A percentile compares a stretch with the other conserved stretches of the same genome.
phyloP scores from a whole-genome alignment of 345 rosid genomes.

The Gossypium bickii region DNA sequence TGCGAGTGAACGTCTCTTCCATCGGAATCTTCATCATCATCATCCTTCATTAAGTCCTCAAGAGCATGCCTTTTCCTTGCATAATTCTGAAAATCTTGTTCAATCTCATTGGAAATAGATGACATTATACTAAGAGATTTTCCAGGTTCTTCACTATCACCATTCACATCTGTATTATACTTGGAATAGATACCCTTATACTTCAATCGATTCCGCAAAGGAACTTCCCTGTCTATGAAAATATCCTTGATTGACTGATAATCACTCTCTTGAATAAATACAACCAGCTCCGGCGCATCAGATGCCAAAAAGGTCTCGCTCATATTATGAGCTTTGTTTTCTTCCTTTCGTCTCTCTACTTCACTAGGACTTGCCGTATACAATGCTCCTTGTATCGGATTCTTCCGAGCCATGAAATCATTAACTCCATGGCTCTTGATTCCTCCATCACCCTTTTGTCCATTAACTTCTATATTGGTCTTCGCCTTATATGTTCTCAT shows the following conservation, averaged over 20 bases:
- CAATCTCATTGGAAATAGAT: slow-evolving; percentile 17
- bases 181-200: slow-evolving; percentile 1
- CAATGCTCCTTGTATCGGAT: background rate
- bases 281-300: slow-evolving; percentile 28
- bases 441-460: background rate
- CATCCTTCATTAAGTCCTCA: background rate
- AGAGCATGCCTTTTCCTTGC: background rate
- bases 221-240: slow-evolving; percentile 18
- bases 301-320: slow-evolving; percentile 5
- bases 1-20: background rate
- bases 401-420: background rate
- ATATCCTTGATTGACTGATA: slow-evolving; percentile 23
- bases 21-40: background rate
- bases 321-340: background rate
- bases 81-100: slow-evolving; percentile 12
- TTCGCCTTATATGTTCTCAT: slow-evolving; percentile 10
- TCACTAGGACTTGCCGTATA: background rate
- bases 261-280: slow-evolving; percentile 26
- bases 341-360: slow-evolving; percentile 12
- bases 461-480: background rate
- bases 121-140: slow-evolving; percentile 12
- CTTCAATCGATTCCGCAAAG: slow-evolving; percentile 6
- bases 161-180: slow-evolving; percentile 11
- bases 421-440: background rate
- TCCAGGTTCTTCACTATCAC: slow-evolving; percentile 2